Base-by-base conservation (phyloP, 768 basidiomycete genomes). In the Coprinellus aureogranulatus region DNA sequence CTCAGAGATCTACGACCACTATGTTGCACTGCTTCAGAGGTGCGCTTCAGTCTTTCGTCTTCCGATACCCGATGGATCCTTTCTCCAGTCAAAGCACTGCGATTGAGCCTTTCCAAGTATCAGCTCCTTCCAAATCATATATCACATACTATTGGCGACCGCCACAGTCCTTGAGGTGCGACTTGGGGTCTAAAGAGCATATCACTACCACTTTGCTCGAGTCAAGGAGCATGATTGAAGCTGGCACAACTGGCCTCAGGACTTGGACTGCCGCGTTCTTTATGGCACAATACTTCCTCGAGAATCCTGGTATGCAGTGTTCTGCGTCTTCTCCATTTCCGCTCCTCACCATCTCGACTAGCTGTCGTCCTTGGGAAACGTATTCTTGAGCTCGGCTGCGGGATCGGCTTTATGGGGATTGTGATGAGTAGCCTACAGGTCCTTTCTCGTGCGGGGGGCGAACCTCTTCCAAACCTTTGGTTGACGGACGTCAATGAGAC, bases 251-350 rank as follows among this genome's bases (percentile, higher is more conserved):
- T 1, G 90, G 91, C 12, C 70, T 92, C 48, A 78, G 88, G 54
- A 93, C 90, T 6, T 93, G 91, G 91, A 74, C 78, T 27, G 88
- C 91, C 4, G 87, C 89, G 61, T 80, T 87, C 44, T 72, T 81
- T 28, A 74, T 92, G 20, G 83, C 84, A 0, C 79, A 86, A 48
- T 86, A 84, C 63, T 72, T 92, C 23, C 77, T 83, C 20, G 58
- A 63, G 9, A 75, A 87, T 64, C 73, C 84, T 68, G 79, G 90
- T 89, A 67, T 30, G 47, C 45, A 22, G 44, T 40, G 22, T 18
- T 27, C 9, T 30, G 37, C 25, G 9, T 42, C 5, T 8, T 20
- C 16, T 18, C 22, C 18, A 11, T 9, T 20, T 23, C 51, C 53
- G 37, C 39, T 57, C 30, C 28, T 10, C 18, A n/a, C 34, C 44